phyloP scores from a whole-genome alignment of 2,329 filamentous ascomycete species.

The Rosellinia necatrix region DNA sequence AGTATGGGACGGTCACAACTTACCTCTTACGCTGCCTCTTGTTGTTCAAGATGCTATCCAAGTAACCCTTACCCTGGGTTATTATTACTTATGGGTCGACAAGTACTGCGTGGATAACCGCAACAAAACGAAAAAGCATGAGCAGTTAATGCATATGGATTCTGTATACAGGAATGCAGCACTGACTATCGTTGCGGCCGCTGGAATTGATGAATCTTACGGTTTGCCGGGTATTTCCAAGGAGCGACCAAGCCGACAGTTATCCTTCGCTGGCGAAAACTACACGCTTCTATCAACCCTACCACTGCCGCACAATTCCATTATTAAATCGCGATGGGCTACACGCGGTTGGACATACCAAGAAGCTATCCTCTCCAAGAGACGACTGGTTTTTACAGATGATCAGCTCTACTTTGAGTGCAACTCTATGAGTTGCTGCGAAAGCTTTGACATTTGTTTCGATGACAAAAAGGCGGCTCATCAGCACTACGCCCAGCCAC shows the following conservation, averaged over 20 bases:
- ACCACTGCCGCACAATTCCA: constrained; percentile 8
- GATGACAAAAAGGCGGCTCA: background rate
- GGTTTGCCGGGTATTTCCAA: constrained; percentile 20
- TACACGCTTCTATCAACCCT: constrained; percentile 17
- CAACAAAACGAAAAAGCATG: constrained; percentile 11
- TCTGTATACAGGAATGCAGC: constrained; percentile 19
- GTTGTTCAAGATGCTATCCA: constrained; percentile 20
- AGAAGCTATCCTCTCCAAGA: constrained; percentile 38
- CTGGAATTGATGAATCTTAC: constrained; percentile 15
- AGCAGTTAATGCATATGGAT: constrained; percentile 28
- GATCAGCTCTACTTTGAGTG: constrained; percentile 32
- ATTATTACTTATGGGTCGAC: constrained; percentile 23
- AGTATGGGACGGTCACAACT: background rate
- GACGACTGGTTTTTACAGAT: constrained; percentile 41
- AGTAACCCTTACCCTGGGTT: constrained; percentile 13
- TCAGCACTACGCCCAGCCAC: background rate
- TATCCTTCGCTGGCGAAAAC: background rate
- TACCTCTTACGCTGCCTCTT: background rate
- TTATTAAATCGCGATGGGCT: constrained; percentile 26
- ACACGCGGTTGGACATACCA: constrained; percentile 43
- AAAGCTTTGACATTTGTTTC: constrained; percentile 13
- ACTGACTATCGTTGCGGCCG: constrained; percentile 24
- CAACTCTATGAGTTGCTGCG: constrained; percentile 12
- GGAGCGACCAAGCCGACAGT: background rate
- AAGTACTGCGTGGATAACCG: constrained; percentile 21